phyloP scores from a whole-genome alignment of 2,329 filamentous ascomycete genomes.

The Monilinia aucupariae region DNA sequence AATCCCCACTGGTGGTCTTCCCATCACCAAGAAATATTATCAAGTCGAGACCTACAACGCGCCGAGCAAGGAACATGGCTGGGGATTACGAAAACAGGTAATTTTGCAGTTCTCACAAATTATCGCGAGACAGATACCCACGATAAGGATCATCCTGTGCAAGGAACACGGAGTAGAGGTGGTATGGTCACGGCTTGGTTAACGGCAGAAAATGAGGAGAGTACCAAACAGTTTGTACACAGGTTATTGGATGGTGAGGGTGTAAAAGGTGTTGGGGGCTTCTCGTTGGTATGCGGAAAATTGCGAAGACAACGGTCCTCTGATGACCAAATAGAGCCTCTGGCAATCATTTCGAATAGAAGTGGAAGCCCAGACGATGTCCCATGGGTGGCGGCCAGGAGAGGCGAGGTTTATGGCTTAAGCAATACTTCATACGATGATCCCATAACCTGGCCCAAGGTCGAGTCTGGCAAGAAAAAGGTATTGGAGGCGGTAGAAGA shows the following conservation, averaged over 20 bases:
- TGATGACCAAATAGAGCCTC: slow-evolving; percentile 39
- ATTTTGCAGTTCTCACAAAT: slow-evolving; percentile 61
- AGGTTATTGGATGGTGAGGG: slow-evolving; percentile 47
- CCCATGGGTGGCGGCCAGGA: slow-evolving; percentile 50
- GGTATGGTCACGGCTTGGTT: slow-evolving; percentile 61
- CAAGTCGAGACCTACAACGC: slow-evolving; percentile 56
- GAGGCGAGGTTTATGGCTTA: slow-evolving; percentile 51
- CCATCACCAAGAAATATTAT: slow-evolving; percentile 43
- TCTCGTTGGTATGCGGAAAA: slow-evolving; percentile 61
- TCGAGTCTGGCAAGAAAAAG: slow-evolving; percentile 43
- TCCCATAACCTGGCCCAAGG: slow-evolving; percentile 55
- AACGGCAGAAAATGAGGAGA: slow-evolving; percentile 44
- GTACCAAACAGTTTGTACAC: slow-evolving; percentile 46
- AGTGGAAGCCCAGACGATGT: slow-evolving; percentile 49
- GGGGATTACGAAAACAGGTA: slow-evolving; percentile 54
- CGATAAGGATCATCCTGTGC: slow-evolving; percentile 48
- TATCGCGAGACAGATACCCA: slow-evolving; percentile 52
- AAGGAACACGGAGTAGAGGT: slow-evolving; percentile 53
- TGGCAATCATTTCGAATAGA: slow-evolving; percentile 60
- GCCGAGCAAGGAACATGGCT: slow-evolving; percentile 61
- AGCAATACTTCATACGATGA: slow-evolving; percentile 57
- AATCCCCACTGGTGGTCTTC: slow-evolving; percentile 56
- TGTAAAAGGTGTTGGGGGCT: slow-evolving; percentile 58
- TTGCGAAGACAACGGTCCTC: slow-evolving; percentile 38
- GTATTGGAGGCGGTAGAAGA: slow-evolving; percentile 39